Conservation (phyloP, 176 grass and related monocot species). For the Echinochloa phyllopogon region DNA sequence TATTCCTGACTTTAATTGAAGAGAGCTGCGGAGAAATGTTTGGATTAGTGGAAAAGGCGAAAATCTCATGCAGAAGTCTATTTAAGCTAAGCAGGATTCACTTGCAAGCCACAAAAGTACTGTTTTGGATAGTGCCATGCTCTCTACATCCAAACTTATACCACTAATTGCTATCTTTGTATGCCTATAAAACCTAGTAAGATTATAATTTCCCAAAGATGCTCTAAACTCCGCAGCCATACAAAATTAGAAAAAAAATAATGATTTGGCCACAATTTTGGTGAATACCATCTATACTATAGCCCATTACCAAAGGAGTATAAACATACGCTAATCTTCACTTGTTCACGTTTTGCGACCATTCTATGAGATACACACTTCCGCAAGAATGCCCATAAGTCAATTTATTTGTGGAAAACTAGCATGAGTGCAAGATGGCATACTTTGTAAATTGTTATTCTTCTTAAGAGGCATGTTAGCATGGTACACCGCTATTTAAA, state of each 20-base stretch:
- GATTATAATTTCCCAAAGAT: background rate
- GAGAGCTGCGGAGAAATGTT: constrained; percentile 52
- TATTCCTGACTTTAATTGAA: constrained; percentile 39
- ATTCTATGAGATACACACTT: constrained; percentile 21
- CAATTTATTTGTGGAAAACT: background rate
- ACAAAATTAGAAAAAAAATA: background rate
- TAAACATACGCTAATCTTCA: constrained; percentile 7
- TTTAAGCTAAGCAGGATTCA: constrained; percentile 18
- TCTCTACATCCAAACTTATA: background rate
- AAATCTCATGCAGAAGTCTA: constrained; percentile 7
- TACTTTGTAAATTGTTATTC: background rate
- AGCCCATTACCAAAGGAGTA: background rate
- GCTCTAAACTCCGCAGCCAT: background rate
- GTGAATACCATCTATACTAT: background rate
- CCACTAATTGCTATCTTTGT: background rate
- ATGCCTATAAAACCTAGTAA: background rate
- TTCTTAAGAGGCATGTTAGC: background rate
- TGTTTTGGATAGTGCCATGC: background rate
- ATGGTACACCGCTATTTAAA: background rate
- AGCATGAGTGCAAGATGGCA: background rate
- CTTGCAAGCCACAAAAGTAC: background rate
- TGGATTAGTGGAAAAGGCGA: constrained; percentile 27
- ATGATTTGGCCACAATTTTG: background rate
- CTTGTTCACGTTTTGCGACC: background rate
- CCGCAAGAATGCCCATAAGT: background rate